Evolutionary conservation across 2,329 filamentous ascomycete genomes (phyloP).

Genomic region (Nigrospora sphaerica): DNA sequence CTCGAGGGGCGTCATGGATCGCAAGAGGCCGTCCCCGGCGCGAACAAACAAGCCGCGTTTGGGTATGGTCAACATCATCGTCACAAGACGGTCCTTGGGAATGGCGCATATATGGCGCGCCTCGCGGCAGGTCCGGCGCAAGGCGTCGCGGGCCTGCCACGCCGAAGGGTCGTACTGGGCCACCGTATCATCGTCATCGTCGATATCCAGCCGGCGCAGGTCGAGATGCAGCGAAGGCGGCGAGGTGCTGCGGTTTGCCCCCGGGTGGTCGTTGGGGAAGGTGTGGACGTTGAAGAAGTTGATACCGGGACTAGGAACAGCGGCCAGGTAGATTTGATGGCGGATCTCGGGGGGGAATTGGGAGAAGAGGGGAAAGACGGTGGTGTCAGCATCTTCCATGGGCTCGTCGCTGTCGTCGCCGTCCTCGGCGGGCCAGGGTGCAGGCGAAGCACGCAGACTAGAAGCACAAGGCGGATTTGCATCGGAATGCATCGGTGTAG

Average conservation of each 20-base stretch:
- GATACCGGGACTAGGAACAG: slow-evolving; percentile 17
- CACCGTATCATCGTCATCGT: slow-evolving; percentile 16
- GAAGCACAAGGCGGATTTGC: too few species aligned
- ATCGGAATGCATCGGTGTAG: too few species aligned
- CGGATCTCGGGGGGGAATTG: slow-evolving; percentile 21
- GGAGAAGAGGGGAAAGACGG: slow-evolving; percentile 13
- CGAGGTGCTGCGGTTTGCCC: slow-evolving; percentile 18
- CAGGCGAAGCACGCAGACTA: too few species aligned
- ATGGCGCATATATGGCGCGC: slow-evolving; percentile 16
- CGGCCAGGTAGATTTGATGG: slow-evolving; percentile 17
- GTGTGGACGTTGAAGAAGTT: slow-evolving; percentile 27
- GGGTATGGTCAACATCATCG: slow-evolving; percentile 18
- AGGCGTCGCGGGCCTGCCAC: slow-evolving; percentile 16
- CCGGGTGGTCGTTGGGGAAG: slow-evolving; percentile 21
- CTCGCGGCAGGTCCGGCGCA: slow-evolving; percentile 19
- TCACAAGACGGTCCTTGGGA: slow-evolving; percentile 8
- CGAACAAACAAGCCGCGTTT: slow-evolving; percentile 17
- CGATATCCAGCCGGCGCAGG: slow-evolving; percentile 18
- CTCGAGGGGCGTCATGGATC: slow-evolving; percentile 8
- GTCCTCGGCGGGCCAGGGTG: too few species aligned
- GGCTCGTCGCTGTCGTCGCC: too few species aligned
- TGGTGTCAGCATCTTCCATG: too few species aligned
- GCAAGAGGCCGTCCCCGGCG: slow-evolving; percentile 17
- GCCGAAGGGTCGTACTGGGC: slow-evolving; percentile 20
- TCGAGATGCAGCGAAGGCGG: slow-evolving; percentile 21